Evolutionary conservation across 2,329 filamentous ascomycete genomes (phyloP).

Genomic region (Ascochyta lentis): DNA sequence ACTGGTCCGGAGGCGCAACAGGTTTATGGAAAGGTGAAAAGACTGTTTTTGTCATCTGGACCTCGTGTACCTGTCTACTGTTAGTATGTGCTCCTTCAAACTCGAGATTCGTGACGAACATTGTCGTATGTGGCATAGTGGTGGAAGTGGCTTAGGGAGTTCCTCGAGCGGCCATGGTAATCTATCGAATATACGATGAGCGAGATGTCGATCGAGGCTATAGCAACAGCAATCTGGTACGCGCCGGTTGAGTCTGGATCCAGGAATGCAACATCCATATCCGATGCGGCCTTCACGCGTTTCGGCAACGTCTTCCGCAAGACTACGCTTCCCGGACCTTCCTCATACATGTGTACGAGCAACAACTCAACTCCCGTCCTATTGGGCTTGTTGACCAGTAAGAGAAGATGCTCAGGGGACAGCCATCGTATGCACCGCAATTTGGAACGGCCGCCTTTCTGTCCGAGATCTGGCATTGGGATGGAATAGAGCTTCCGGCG

Average conservation of each 20-base stretch:
- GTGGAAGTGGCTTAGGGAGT: constrained; percentile 57
- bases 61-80: constrained; percentile 49
- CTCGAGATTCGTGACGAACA: constrained; percentile 47
- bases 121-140: constrained; percentile 60
- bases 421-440: constrained; percentile 65
- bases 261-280: constrained; percentile 77
- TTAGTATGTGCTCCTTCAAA: constrained; percentile 12
- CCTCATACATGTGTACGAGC: constrained; percentile 65
- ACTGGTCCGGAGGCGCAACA: constrained; percentile 26
- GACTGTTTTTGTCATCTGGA: constrained; percentile 64
- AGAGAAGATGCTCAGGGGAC: constrained; percentile 59
- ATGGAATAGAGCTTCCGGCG: constrained; percentile 41
- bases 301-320: constrained; percentile 67
- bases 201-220: constrained; percentile 80
- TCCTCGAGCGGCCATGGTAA: constrained; percentile 60
- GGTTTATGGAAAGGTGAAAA: constrained; percentile 56
- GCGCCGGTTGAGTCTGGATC: constrained; percentile 64
- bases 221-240: constrained; percentile 79
- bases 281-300: constrained; percentile 75
- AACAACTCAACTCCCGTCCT: constrained; percentile 63
- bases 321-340: constrained; percentile 58
- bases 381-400: constrained; percentile 63
- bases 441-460: constrained; percentile 55
- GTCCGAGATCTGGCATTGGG: constrained; percentile 41
- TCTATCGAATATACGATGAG: constrained; percentile 81